phyloP scores from a whole-genome alignment of 805 yeast species.

The Groenewaldozyma salmanticensis region DNA sequence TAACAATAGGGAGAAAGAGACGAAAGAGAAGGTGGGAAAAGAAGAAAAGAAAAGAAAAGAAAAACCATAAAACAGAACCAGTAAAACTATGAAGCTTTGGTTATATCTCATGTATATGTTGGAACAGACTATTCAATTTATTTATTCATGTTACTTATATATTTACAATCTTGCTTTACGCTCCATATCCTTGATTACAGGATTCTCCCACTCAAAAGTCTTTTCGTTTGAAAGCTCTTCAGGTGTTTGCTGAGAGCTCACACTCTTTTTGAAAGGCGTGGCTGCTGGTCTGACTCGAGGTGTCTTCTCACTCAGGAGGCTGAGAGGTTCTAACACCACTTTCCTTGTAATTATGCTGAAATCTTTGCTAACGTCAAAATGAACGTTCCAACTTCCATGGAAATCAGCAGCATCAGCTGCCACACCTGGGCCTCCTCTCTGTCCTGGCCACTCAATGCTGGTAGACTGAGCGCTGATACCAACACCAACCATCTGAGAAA shows the following conservation, averaged over 20 bases:
- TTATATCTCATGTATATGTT: too few species aligned
- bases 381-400: slow-evolving; percentile 5
- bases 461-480: slow-evolving; percentile 5
- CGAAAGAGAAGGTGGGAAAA: too few species aligned
- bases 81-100: not conserved
- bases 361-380: not conserved
- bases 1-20: too few species aligned
- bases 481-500: slow-evolving; percentile 11
- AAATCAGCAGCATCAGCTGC: slow-evolving; percentile 7
- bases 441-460: slow-evolving; percentile 3
- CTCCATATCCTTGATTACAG: slow-evolving; percentile 6
- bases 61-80: too few species aligned
- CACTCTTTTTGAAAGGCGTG: slow-evolving; percentile 5
- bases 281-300: slow-evolving; percentile 7
- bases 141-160: too few species aligned
- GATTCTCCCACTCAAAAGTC: slow-evolving; percentile 17
- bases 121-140: too few species aligned
- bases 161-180: not conserved
- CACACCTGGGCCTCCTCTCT: too few species aligned
- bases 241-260: not conserved
- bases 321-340: slow-evolving; percentile 3
- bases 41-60: too few species aligned
- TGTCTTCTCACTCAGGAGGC: not conserved
- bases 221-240: not conserved
- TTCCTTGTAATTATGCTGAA: not conserved